Evolutionary conservation across 192 early-diverging fungal genomes (phyloP).

Genomic region (Linnemannia schmuckeri): DNA sequence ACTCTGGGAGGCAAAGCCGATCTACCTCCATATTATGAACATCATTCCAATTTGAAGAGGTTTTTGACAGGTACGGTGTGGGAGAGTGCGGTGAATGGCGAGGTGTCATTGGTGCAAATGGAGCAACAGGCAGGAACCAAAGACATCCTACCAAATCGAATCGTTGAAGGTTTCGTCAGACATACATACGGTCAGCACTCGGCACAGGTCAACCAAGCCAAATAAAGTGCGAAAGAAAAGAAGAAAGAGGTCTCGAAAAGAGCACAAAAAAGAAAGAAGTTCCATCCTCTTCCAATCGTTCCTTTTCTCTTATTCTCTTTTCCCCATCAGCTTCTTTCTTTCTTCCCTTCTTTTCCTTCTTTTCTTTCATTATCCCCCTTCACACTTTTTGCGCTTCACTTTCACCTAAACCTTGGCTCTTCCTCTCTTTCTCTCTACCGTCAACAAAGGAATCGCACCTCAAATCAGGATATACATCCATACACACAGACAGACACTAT

Average conservation of each 20-base stretch:
- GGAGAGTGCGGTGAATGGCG: background rate
- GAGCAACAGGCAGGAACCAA: background rate
- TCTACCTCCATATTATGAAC: too few relatives aligned
- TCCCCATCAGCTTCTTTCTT: background rate
- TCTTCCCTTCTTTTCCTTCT: background rate
- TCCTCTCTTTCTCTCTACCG: background rate
- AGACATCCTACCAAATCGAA: background rate
- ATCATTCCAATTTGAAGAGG: too few relatives aligned
- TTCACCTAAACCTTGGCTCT: too few relatives aligned
- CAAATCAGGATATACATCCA: background rate
- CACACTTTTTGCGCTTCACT: too few relatives aligned
- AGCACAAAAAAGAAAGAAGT: background rate
- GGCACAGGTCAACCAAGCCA: too few relatives aligned
- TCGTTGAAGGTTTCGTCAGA: background rate
- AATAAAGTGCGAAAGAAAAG: too few relatives aligned
- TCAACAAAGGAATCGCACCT: background rate
- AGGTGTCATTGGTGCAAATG: background rate
- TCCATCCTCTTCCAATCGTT: background rate
- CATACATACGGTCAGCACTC: too few relatives aligned
- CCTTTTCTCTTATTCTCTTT: background rate
- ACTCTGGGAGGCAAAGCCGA: too few relatives aligned
- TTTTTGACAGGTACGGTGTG: too few relatives aligned
- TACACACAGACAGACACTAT: conserved; percentile 56
- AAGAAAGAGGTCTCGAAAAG: background rate
- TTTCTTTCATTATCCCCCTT: too few relatives aligned